These are phyloP conservation scores for Aegilops tauschii DNA, from an alignment of 176 grass and related monocot genomes.

Conservation along the genomic window DNA sequence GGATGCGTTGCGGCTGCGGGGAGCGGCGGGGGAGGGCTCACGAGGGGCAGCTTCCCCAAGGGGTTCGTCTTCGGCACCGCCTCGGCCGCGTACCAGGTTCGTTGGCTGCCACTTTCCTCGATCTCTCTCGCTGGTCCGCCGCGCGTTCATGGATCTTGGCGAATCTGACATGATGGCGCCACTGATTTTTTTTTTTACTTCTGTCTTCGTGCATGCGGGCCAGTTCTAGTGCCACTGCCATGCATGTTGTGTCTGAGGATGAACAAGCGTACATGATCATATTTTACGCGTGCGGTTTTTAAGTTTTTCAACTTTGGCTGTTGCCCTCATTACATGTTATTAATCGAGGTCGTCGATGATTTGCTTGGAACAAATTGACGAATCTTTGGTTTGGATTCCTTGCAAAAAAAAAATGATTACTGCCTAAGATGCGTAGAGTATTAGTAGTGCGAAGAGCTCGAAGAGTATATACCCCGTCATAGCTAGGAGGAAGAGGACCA, in stretches of 20 bases:
- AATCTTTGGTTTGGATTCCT: not conserved
- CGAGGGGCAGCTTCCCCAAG: constrained; percentile 69
- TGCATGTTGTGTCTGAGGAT: not conserved
- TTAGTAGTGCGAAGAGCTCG: not conserved
- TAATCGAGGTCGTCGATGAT: not conserved
- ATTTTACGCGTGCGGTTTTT: too few species aligned
- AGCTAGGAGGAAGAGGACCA: not conserved
- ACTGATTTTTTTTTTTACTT: not conserved
- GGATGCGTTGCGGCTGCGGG: constrained; percentile 40
- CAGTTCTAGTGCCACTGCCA: not conserved
- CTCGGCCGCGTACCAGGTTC: constrained; percentile 84
- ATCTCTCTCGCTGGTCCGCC: not conserved
- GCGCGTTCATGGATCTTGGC: not conserved
- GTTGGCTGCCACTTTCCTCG: not conserved
- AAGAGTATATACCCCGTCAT: not conserved
- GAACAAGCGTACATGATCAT: not conserved
- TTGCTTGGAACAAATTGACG: not conserved
- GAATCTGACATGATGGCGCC: not conserved
- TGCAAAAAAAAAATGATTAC: not conserved
- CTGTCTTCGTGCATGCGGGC: not conserved
- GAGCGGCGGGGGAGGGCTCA: constrained; percentile 37
- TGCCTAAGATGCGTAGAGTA: not conserved
- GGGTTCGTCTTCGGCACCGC: constrained; percentile 94
- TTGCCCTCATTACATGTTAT: too few species aligned
- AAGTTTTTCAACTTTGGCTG: too few species aligned